Evolutionary conservation across 345 rosid species (phyloP), one percentile per base, ranked within the genome.

Genomic region (Sisymbrium irio): DNA sequence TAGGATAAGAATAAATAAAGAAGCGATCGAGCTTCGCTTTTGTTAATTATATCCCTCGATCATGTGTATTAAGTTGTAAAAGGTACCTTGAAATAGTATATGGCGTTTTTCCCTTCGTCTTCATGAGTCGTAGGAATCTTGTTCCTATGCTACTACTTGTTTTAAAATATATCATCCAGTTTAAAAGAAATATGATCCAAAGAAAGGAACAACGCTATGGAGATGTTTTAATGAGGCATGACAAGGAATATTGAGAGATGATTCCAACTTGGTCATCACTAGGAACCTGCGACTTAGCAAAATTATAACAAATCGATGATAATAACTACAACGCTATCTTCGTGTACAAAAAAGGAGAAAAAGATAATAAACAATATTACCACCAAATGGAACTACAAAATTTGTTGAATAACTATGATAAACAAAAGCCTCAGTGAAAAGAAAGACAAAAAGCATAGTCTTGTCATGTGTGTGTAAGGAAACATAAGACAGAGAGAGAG

Each of bases 381-480:
- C 56, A 54, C 46, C 46, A 54, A 55, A 73, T 55, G 71, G 44
- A 73, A 73, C 72, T 56, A 74, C 78, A 74, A 74, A 74, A 45
- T 57, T 74, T 74, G 67, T 27, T 58, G 28, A 36, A 57, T 8
- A 1, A 37, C 59, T 25, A 17, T 17, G 40, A 72, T 53, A 64
- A 62, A 72, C 45, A 51, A 72, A 51, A 41, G 17, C 22, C 36
- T 50, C 61, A 14, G 8, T 33, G 0, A 55, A 44, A 64, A 50
- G 14, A 73, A 35, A 45, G 25, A 22, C 1, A 15, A 65, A 50
- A 65, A 65, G 44, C 50, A 20, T 56, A 65, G 65, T 57, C 78
- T 36, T 17, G 47, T 57, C 50, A 53, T 63, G 36, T 20, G 20
- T 63, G 55, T 35, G 6, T 44, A 46, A 17, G 6, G 28, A 25